Percentiles rank a stretch among this genome's conserved stretches.
These are phyloP conservation scores for Juglanconis sp. DNA, from an alignment of 2,329 filamentous ascomycete species.

Conservation along the genomic window DNA sequence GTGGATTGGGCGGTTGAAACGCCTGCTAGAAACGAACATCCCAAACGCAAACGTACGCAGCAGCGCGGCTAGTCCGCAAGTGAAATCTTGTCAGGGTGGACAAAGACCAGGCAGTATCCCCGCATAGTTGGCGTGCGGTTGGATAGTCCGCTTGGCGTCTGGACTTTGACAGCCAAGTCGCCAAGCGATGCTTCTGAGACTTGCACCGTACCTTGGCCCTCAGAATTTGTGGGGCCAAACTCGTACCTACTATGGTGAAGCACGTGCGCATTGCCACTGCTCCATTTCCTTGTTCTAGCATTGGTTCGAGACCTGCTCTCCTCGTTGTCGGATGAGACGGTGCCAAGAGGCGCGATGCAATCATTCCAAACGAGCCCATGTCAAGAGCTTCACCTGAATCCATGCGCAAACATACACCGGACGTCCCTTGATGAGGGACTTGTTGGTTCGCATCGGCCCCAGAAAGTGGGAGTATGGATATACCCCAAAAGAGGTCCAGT, in stretches of 20 bases:
- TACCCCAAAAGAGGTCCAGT: no score
- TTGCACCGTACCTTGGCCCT: slow-evolving; percentile 3
- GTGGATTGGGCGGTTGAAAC: slow-evolving; percentile 10
- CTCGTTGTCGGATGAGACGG: slow-evolving; percentile 8
- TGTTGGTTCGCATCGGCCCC: no score
- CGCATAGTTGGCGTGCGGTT: neutral
- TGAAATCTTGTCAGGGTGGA: neutral
- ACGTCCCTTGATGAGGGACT: no score
- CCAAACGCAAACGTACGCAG: no score
- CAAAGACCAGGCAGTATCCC: neutral
- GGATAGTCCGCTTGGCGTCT: slow-evolving; percentile 12
- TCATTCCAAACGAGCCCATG: slow-evolving; percentile 11
- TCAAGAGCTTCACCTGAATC: neutral
- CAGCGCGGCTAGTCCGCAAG: neutral
- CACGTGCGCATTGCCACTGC: neutral
- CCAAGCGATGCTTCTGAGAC: slow-evolving; percentile 16
- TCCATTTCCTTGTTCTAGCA: neutral
- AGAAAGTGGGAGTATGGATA: no score
- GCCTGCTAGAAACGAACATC: slow-evolving; percentile 7
- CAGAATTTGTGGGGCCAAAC: neutral
- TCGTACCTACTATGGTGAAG: neutral
- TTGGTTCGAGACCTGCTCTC: neutral
- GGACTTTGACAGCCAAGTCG: slow-evolving; percentile 13
- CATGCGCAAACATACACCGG: neutral
- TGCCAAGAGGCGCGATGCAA: slow-evolving; percentile 16